Base-by-base conservation (phyloP, 2,329 filamentous ascomycete genomes). In the Pyricularia sp. region DNA sequence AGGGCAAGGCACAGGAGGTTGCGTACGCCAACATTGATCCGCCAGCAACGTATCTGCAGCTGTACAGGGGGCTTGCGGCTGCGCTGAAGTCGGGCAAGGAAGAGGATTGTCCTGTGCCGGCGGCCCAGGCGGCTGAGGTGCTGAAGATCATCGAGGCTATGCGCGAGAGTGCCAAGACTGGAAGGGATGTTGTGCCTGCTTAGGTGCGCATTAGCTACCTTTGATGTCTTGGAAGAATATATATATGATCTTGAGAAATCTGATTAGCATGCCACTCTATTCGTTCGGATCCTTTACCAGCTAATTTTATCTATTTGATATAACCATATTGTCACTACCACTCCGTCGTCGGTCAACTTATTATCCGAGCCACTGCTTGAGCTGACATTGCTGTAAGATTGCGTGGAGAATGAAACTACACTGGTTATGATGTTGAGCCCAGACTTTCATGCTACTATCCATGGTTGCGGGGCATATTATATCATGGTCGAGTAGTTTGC, bases 21-120 rank as follows among this genome's bases (percentile, higher is more conserved):
- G 76, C 80, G 1, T 82, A 83, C 61, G 85, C 86, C 1, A 90
- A 88, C 2, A 81, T 90, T 2, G 81, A 88, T 75, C 88, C 90
- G 1, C 79, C 90, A 0, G 78, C 83, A 70, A 93, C 90, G 3
- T 95, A 92, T 77, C 81, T 81, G 26, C 84, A 86, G 73, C 90
- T 92, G 71, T 94, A 94, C 77, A 77, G 82, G 69, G 77, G 80
- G 3, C 81, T 86, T 65, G 85, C 79, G 17, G 79, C 79, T 72
- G 81, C 85, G 0, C 72, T 87, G 6, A 78, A 76, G 69, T 80
- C 76, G 17, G 84, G 84, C 1, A 80, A 79, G 69, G 82, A 84
- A 70, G 81, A 82, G 55, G 80, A 84, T 64, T 77, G 86, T 0
- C 85, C 85, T 0, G 85, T 87, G 20, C 81, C 83, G 69, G 82